Percentiles rank a stretch among this genome's conserved stretches.
Evolutionary conservation across 2,329 filamentous ascomycete genomes (phyloP).

Genomic region (Eutypella sp.): DNA sequence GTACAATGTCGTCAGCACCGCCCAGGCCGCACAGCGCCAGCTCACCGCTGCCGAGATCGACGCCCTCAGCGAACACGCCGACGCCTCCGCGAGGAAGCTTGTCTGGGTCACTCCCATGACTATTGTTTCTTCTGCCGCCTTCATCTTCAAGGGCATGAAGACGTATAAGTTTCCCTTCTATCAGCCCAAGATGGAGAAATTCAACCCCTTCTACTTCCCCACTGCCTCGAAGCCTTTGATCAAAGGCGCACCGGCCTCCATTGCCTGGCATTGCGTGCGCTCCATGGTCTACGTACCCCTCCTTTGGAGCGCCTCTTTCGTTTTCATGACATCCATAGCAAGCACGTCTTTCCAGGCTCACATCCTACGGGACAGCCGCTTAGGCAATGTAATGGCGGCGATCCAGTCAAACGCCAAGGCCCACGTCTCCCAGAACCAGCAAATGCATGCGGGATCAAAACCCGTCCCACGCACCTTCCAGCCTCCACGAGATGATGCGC

Average conservation of each 20-base stretch:
- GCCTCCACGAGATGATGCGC: too few species aligned
- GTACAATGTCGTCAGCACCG: constrained; percentile 1
- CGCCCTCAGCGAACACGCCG: constrained; percentile 18
- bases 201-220: constrained; percentile 29
- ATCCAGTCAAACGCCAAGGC: constrained; percentile 12
- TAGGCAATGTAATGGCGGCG: constrained; percentile 12
- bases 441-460: constrained; percentile 8
- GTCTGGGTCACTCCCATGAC: constrained; percentile 24
- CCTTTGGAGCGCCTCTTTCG: constrained; percentile 16
- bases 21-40: constrained; percentile 11
- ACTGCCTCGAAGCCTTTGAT: constrained; percentile 14
- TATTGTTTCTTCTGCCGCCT: constrained; percentile 13
- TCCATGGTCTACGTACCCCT: constrained; percentile 29
- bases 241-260: constrained; percentile 19
- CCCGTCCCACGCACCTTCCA: background rate
- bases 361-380: constrained; percentile 24
- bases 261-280: constrained; percentile 33
- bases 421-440: too few species aligned
- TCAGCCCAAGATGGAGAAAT: constrained; percentile 26
- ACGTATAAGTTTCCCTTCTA: constrained; percentile 38
- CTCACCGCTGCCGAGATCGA: constrained; percentile 23
- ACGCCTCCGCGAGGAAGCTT: constrained; percentile 24
- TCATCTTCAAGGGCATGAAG: constrained; percentile 24
- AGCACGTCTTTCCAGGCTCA: constrained; percentile 16
- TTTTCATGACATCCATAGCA: constrained; percentile 27